phyloP scores from a whole-genome alignment of 352 stramenopile genomes.

The Phytophthora megakarya region DNA sequence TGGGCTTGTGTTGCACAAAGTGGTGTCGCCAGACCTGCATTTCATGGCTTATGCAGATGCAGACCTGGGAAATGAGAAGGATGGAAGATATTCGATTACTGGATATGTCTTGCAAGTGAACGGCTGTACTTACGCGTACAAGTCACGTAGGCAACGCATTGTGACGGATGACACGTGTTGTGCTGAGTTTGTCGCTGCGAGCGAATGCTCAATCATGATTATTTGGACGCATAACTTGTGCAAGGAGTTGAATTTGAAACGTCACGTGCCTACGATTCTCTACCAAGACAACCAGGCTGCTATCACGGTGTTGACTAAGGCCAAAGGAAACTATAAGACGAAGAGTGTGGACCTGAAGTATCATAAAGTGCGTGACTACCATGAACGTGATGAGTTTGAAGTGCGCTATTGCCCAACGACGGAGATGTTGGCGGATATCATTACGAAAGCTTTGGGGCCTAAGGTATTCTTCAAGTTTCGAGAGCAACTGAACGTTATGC shows the following conservation, averaged over 20 bases:
- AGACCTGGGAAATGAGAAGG: conserved; percentile 1
- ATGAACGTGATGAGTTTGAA: not conserved
- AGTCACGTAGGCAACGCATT: not conserved
- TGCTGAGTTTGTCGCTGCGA: conserved; percentile 13
- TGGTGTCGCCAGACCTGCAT: not conserved
- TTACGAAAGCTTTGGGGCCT: conserved; percentile 4
- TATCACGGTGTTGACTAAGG: conserved; percentile 2
- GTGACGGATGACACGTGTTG: conserved; percentile 8
- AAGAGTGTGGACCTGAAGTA: conserved; percentile 4
- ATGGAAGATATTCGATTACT: not conserved
- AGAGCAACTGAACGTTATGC: conserved; percentile 1
- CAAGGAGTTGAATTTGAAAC: conserved; percentile 4
- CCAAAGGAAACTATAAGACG: not conserved
- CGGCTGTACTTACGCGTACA: conserved; percentile 3
- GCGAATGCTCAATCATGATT: conserved; percentile 4
- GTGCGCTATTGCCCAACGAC: not conserved
- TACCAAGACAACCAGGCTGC: not conserved
- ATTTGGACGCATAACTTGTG: conserved; percentile 9
- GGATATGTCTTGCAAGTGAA: conserved; percentile 10
- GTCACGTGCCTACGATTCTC: not conserved
- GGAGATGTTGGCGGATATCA: conserved; percentile 3
- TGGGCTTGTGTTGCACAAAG: conserved; percentile 3
- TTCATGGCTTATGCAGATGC: conserved; percentile 2
- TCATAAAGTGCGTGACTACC: not conserved
- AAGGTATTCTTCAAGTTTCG: conserved; percentile 3